phyloP scores from a whole-genome alignment of 164 flowering plant species.

The Saururus chinensis region DNA sequence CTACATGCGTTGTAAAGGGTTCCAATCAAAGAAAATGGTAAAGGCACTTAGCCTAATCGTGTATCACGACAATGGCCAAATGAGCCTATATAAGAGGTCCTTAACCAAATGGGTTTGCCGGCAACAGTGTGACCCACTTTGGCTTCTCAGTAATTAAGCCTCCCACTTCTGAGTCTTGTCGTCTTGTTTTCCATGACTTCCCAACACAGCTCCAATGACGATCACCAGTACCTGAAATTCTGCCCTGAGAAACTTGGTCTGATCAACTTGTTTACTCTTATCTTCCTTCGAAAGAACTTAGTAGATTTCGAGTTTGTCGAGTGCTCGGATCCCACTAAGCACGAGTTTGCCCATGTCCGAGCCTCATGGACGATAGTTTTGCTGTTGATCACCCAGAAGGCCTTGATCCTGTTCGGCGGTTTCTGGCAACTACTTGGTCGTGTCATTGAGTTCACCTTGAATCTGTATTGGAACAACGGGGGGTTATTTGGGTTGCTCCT shows the following conservation, averaged over 20 bases:
- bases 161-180: too few species aligned
- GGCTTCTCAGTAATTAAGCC: too few species aligned
- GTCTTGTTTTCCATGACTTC: neutral
- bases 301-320: conserved; percentile 7
- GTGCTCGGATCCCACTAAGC: neutral
- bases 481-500: conserved; percentile 7
- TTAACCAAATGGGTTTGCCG: too few species aligned
- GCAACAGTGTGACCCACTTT: too few species aligned
- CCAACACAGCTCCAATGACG: neutral
- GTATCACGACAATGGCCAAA: too few species aligned
- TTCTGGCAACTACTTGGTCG: conserved; percentile 6
- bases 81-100: too few species aligned
- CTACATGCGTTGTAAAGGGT: too few species aligned
- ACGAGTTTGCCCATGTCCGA: conserved; percentile 2
- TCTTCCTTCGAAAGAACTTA: conserved; percentile 6
- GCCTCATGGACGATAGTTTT: conserved; percentile 3
- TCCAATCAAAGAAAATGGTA: too few species aligned
- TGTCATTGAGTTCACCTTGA: conserved; percentile 10
- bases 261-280: conserved; percentile 7
- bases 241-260: conserved; percentile 5
- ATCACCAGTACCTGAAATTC: neutral
- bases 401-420: neutral
- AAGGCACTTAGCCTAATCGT: too few species aligned
- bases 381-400: conserved; percentile 7
- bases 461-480: conserved; percentile 12